Evolutionary conservation across 371 early-diverging fungal genomes (phyloP).

Genomic region (Umbelopsis sp.): DNA sequence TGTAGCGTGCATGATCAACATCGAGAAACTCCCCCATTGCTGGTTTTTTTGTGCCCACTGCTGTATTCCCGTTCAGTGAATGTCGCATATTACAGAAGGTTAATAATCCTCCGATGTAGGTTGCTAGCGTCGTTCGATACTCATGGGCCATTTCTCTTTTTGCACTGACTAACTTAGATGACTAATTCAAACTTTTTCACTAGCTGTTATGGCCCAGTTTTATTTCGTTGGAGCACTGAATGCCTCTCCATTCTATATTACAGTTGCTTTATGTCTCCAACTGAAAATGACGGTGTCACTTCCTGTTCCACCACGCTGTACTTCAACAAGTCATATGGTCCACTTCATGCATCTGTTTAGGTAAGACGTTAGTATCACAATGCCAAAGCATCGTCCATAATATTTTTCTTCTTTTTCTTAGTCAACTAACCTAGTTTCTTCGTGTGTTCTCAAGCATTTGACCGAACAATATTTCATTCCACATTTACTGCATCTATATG

Average conservation of each 20-base stretch:
- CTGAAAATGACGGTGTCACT: not conserved
- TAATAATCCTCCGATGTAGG: too few relatives aligned
- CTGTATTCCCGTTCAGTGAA: too few relatives aligned
- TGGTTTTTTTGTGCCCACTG: too few relatives aligned
- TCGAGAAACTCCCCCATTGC: too few relatives aligned
- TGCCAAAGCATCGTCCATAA: not conserved
- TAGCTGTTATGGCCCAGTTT: not conserved
- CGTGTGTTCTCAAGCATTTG: conserved; percentile 58
- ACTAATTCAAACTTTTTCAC: too few relatives aligned
- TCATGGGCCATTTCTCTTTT: too few relatives aligned
- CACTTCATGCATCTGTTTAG: conserved; percentile 12
- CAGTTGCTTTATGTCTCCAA: not conserved
- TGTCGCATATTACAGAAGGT: too few relatives aligned
- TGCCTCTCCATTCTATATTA: not conserved
- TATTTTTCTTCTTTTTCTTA: too few relatives aligned
- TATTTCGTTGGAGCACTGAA: too few relatives aligned
- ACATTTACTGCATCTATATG: conserved; percentile 62
- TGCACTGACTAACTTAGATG: too few relatives aligned
- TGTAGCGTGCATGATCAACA: too few relatives aligned
- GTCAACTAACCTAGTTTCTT: conserved; percentile 56
- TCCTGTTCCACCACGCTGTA: not conserved
- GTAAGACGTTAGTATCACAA: not conserved
- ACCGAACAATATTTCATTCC: conserved; percentile 73
- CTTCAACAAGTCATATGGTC: conserved; percentile 1
- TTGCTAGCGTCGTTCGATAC: too few relatives aligned